These are phyloP conservation scores for Mediolabrus comicus DNA, from an alignment of 108 stramenopile species.

Conservation along the genomic window DNA sequence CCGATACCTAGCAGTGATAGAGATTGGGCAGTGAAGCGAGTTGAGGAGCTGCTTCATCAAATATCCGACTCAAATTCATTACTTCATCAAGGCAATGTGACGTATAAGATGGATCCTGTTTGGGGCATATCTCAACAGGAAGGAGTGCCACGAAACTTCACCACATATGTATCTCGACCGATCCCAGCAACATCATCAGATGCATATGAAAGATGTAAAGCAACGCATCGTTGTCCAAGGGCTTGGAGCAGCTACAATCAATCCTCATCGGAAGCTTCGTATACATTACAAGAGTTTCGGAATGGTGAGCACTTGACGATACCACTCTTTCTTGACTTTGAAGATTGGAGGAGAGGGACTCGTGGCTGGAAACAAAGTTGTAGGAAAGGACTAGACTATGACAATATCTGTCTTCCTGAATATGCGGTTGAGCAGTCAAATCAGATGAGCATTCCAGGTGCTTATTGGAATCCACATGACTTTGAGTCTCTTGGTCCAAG, in stretches of 20 bases:
- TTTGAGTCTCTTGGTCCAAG: constrained; percentile 40
- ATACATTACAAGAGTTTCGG: constrained; percentile 54
- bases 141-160: constrained; percentile 29
- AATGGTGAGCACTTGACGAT: constrained; percentile 41
- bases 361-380: constrained; percentile 22
- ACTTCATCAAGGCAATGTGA: constrained; percentile 72
- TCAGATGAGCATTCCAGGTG: constrained; percentile 22
- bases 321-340: constrained; percentile 54
- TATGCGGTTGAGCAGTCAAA: background rate
- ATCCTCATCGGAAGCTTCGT: constrained; percentile 21
- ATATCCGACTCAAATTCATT: constrained; percentile 48
- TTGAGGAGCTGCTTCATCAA: constrained; percentile 49
- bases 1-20: constrained; percentile 9
- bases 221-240: constrained; percentile 69
- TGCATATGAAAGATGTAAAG: constrained; percentile 79
- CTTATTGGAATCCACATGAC: constrained; percentile 54
- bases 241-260: constrained; percentile 60
- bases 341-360: constrained; percentile 59
- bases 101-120: constrained; percentile 57
- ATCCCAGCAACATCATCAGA: constrained; percentile 27
- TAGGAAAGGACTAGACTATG: constrained; percentile 1
- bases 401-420: constrained; percentile 24
- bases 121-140: constrained; percentile 66
- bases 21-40: constrained; percentile 20
- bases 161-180: constrained; percentile 28